A percentile compares a stretch with the other conserved stretches of the same genome.
These are phyloP conservation scores for Spinacia oleracea DNA, from an alignment of 179 eudicot genomes.

Conservation along the genomic window DNA sequence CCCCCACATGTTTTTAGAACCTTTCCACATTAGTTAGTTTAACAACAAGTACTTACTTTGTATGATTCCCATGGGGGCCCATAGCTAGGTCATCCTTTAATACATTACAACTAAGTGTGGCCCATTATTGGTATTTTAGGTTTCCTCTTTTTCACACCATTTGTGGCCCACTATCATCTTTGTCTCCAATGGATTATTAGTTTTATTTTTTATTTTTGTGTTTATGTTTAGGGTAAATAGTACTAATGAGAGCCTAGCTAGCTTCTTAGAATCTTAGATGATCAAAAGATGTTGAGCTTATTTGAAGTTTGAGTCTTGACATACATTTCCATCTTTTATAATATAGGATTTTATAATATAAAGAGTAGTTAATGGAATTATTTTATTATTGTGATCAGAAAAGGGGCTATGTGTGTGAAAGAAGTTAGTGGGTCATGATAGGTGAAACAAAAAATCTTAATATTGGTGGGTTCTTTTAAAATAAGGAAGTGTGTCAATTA, in stretches of 20 bases:
- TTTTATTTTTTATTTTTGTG: background rate
- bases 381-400: no score
- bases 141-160: constrained; percentile 29
- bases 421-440: no score
- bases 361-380: no score
- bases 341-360: no score
- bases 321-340: no score
- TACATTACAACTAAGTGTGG: constrained; percentile 21
- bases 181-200: constrained; percentile 15
- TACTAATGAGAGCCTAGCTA: background rate
- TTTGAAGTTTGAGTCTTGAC: background rate
- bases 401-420: no score
- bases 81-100: constrained; percentile 16
- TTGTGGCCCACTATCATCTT: constrained; percentile 28
- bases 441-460: no score
- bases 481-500: no score
- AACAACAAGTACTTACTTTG: constrained; percentile 3
- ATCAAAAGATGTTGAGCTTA: constrained; percentile 8
- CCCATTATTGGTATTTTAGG: constrained; percentile 26
- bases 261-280: constrained; percentile 15
- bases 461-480: no score
- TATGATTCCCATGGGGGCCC: constrained; percentile 28
- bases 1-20: constrained; percentile 26
- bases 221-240: background rate
- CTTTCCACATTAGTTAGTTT: constrained; percentile 20